Base-by-base conservation (phyloP, 306 rosid genomes). In the Quercus alba region DNA sequence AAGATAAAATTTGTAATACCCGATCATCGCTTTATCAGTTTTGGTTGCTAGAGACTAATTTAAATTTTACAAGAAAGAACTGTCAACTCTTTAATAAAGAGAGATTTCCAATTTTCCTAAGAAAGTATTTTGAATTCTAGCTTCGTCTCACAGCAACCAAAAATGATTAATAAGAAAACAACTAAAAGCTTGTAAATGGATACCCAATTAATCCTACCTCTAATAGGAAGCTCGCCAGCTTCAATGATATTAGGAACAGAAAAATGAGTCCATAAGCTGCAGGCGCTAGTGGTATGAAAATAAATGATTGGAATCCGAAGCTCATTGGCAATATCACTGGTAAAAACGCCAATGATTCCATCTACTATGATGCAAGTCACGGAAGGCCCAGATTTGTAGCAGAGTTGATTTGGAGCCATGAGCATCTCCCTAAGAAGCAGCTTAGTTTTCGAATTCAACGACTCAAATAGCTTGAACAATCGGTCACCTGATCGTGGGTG, bases 221-320 rank as follows among this genome's bases (percentile, higher is more conserved):
- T 55, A 31, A 88, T 83, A 2, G 97, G 90, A 63, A 91, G 85
- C 63, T 89, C 82, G 0, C 82, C 75, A 3, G 33, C 74, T 1
- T 81, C 57, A 8, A 84, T 28, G 19, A 88, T 75, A 2, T 55
- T 67, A 0, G 90, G 90, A 51, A 77, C 61, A 26, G 61, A 77
- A 0, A 85, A 66, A 66, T 69, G 83, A 75, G 87, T 59, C 96
- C 89, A 91, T 67, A 86, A 69, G 75, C 69, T 31, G 25, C 78
- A 84, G 14, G 93, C 84, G 55, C 86, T 67, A 0, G 80, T 0
- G 0, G 90, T 75, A n/a, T 86, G 87, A 15, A 91, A 89, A 66
- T 82, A 74, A 52, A 91, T 72, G 3, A 63, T 2, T 4, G 86
- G 86, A 11, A 91, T 74, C 5, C 72, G 81, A 66, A 83, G 33